These are phyloP conservation scores for Claviceps monticola DNA, from an alignment of 2,329 filamentous ascomycete species.

Conservation along the genomic window DNA sequence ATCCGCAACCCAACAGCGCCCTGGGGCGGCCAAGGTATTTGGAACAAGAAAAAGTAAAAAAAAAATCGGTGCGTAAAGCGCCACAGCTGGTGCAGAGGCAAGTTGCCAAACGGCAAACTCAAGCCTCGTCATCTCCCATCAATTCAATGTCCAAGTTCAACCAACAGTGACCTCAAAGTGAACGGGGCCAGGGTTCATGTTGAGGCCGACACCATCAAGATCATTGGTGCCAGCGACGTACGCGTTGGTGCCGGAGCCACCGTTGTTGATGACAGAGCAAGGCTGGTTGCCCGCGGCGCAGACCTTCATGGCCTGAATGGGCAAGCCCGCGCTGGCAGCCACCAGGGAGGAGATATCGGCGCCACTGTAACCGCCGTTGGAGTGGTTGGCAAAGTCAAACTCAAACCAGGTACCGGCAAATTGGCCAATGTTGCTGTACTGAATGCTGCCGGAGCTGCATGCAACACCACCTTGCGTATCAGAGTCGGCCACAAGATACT, in stretches of 20 bases:
- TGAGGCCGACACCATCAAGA: conserved; percentile 26
- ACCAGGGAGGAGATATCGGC: conserved; percentile 37
- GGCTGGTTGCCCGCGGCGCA: conserved; percentile 16
- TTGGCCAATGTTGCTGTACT: conserved; percentile 25
- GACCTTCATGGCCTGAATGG: conserved; percentile 24
- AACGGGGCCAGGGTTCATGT: conserved; percentile 18
- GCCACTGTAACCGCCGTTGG: conserved; percentile 36
- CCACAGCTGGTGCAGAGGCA: neutral
- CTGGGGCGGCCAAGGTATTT: too few relatives aligned
- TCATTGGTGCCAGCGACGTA: conserved; percentile 24
- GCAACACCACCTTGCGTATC: conserved; percentile 36
- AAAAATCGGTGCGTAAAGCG: neutral
- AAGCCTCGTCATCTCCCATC: neutral
- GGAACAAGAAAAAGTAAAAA: neutral
- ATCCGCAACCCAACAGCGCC: neutral
- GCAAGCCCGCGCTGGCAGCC: conserved; percentile 18
- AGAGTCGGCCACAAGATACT: conserved; percentile 29
- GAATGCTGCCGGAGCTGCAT: conserved; percentile 23
- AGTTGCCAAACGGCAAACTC: neutral
- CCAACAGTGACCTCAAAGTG: conserved; percentile 19
- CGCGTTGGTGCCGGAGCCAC: conserved; percentile 23
- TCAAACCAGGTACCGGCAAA: conserved; percentile 34
- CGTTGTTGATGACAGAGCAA: conserved; percentile 27
- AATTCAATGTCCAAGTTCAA: conserved; percentile 8
- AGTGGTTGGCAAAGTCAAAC: conserved; percentile 31